Evolutionary conservation across 805 yeast genomes (phyloP).

Genomic region (Sugiyamaella smithiae): DNA sequence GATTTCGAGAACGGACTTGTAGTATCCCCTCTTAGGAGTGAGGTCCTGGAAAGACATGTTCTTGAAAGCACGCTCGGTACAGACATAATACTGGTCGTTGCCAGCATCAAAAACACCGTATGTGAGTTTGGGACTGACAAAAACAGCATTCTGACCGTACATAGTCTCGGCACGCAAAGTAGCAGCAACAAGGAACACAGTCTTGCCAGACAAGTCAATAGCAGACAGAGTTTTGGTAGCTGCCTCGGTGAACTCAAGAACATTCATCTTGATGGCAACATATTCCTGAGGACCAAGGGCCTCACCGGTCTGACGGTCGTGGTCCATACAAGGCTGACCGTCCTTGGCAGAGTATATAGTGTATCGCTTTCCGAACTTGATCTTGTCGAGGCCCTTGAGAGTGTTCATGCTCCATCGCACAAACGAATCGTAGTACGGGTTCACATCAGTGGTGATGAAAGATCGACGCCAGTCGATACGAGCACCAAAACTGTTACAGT

Average conservation of each 20-base stretch:
- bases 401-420: constrained; percentile 95
- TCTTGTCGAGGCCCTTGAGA: constrained; percentile 80
- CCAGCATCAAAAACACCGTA: constrained; percentile 92
- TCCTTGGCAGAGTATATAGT: constrained; percentile 97
- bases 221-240: constrained; percentile 44
- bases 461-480: constrained; percentile 99
- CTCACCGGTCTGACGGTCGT: constrained; percentile 95
- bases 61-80: constrained; percentile 94
- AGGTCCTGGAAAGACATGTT: constrained; percentile 95
- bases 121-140: constrained; percentile 89
- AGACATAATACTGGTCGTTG: constrained; percentile 65
- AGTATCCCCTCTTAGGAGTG: constrained; percentile 84
- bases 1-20: constrained; percentile 55
- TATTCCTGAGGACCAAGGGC: constrained; percentile 97
- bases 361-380: constrained; percentile 97
- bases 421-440: constrained; percentile 92
- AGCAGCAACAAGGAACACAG: constrained; percentile 85
- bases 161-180: constrained; percentile 98
- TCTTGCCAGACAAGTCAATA: constrained; percentile 52
- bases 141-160: constrained; percentile 98
- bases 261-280: constrained; percentile 83
- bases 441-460: constrained; percentile 89
- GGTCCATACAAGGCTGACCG: constrained; percentile 99
- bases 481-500: constrained; percentile 80
- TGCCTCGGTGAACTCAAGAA: constrained; percentile 59